These are phyloP conservation scores for Rhizopogon roseolus DNA, from an alignment of 768 basidiomycete species.

Conservation along the genomic window DNA sequence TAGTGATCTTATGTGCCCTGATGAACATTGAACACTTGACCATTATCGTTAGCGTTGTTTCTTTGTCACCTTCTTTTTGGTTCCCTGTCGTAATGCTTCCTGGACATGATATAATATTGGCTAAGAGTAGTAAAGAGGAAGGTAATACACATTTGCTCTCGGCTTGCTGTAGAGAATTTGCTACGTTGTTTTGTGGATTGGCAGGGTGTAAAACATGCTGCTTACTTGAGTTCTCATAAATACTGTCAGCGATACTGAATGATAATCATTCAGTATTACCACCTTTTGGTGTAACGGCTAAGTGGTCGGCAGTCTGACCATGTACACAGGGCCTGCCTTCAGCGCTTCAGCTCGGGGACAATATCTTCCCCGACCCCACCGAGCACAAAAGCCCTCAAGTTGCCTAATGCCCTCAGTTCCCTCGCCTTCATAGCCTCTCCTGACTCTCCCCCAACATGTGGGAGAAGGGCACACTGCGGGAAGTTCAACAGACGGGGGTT, in stretches of 20 bases:
- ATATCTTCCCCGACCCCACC: conserved; percentile 57
- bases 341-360: conserved; percentile 41
- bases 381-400: conserved; percentile 59
- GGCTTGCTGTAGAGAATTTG: not conserved
- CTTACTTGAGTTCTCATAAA: too few relatives aligned
- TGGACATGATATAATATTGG: too few relatives aligned
- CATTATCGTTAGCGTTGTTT: too few relatives aligned
- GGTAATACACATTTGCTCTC: not conserved
- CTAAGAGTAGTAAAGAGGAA: not conserved
- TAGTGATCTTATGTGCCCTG: too few relatives aligned
- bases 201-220: too few relatives aligned
- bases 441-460: conserved; percentile 85
- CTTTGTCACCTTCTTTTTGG: too few relatives aligned
- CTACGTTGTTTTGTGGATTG: not conserved
- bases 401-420: conserved; percentile 71
- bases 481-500: conserved; percentile 70
- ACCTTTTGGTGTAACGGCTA: too few relatives aligned
- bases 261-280: too few relatives aligned
- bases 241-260: too few relatives aligned
- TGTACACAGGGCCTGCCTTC: not conserved
- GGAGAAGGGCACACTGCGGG: conserved; percentile 73
- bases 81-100: too few relatives aligned
- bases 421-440: conserved; percentile 69
- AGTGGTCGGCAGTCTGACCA: too few relatives aligned
- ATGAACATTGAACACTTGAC: too few relatives aligned